A percentile compares a stretch with the other conserved stretches of the same genome.
These are phyloP conservation scores for Dothidotthia symphoricarpi DNA, from an alignment of 2,329 filamentous ascomycete species.

Conservation along the genomic window DNA sequence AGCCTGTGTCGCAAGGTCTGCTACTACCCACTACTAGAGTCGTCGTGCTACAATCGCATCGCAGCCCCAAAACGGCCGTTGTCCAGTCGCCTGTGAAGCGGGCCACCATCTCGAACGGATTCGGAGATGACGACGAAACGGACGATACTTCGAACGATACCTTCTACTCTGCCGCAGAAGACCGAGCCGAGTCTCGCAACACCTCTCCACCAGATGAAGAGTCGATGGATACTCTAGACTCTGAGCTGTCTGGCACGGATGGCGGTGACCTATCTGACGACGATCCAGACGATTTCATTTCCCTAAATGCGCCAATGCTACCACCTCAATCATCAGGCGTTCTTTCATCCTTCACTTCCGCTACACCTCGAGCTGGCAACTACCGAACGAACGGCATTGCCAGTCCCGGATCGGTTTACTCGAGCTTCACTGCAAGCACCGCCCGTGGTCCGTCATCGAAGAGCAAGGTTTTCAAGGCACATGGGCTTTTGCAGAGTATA, in stretches of 20 bases:
- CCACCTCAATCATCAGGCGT: conserved; percentile 76
- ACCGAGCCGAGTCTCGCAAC: conserved; percentile 48
- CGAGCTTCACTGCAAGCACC: conserved; percentile 81
- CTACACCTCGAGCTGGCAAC: conserved; percentile 74
- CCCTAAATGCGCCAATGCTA: conserved; percentile 74
- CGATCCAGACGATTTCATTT: conserved; percentile 90
- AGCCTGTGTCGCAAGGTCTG: conserved; percentile 87
- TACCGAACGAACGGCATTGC: conserved; percentile 70
- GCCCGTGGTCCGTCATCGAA: conserved; percentile 66
- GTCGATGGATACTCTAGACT: conserved; percentile 48
- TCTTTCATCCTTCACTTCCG: conserved; percentile 74
- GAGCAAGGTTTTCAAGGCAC: conserved; percentile 79
- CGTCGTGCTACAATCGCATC: conserved; percentile 67
- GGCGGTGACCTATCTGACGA: conserved; percentile 85
- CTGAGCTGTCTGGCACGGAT: conserved; percentile 62
- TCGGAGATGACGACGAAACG: conserved; percentile 66
- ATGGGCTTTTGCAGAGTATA: conserved; percentile 71
- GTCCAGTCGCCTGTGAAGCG: conserved; percentile 44
- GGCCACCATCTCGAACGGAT: conserved; percentile 58
- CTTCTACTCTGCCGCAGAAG: conserved; percentile 90
- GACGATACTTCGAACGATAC: conserved; percentile 87
- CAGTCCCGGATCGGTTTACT: conserved; percentile 86
- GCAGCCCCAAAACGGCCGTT: conserved; percentile 51
- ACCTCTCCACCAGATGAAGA: conserved; percentile 43
- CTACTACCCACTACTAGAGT: conserved; percentile 77